Evolutionary conservation across 495 filamentous ascomycete species (phyloP).

Genomic region (Halenospora varia): DNA sequence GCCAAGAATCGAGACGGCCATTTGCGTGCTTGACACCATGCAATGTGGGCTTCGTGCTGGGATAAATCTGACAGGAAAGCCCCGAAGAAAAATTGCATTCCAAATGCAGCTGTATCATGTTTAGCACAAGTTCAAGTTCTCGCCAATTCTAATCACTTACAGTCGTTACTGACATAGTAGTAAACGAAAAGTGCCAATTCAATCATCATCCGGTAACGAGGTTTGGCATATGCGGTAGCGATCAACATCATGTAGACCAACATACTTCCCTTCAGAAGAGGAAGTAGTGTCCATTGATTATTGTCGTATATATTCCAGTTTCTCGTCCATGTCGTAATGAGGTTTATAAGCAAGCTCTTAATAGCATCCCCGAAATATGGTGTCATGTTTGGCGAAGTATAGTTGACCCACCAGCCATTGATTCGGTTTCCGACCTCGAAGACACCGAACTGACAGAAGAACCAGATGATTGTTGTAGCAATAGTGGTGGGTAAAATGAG

Average conservation of each 20-base stretch:
- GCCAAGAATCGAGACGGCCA: slow-evolving; percentile 43
- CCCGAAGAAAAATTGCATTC: slow-evolving; percentile 62
- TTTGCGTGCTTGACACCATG: slow-evolving; percentile 44
- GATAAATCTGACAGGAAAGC: slow-evolving; percentile 60
- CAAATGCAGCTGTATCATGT: slow-evolving; percentile 42
- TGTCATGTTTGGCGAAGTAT: slow-evolving; percentile 42
- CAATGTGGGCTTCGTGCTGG: slow-evolving; percentile 45
- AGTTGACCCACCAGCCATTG: slow-evolving; percentile 57
- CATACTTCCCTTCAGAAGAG: slow-evolving; percentile 58
- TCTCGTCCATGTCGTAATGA: slow-evolving; percentile 55
- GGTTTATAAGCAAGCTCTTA: slow-evolving; percentile 39
- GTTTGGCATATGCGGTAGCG: slow-evolving; percentile 52
- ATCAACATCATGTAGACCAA: slow-evolving; percentile 54
- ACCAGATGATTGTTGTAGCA: slow-evolving; percentile 54
- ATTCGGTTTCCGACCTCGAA: slow-evolving; percentile 52
- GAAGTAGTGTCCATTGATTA: slow-evolving; percentile 65
- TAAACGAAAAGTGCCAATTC: slow-evolving; percentile 48
- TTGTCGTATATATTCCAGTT: slow-evolving; percentile 57
- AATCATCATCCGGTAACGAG: slow-evolving; percentile 50
- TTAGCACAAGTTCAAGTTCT: slow-evolving; percentile 4
- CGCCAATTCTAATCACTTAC: slow-evolving; percentile 27
- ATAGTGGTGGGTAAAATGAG: slow-evolving; percentile 57
- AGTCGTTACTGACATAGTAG: slow-evolving; percentile 45
- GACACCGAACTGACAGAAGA: slow-evolving; percentile 52
- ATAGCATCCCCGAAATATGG: slow-evolving; percentile 34